Evolutionary conservation across 768 basidiomycete species (phyloP).

Genomic region (Cubamyces sp.): DNA sequence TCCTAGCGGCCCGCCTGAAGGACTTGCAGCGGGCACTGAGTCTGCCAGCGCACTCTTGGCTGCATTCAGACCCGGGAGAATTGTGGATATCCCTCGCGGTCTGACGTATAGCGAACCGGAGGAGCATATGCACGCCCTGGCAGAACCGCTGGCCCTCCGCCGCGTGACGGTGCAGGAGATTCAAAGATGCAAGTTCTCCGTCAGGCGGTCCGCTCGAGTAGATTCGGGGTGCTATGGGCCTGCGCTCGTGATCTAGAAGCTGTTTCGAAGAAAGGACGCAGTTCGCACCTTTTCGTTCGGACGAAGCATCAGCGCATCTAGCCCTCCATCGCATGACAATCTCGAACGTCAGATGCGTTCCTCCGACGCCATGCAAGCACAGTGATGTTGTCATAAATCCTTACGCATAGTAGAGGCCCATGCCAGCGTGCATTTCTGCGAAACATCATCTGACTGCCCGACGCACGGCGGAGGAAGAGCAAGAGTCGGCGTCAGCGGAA

Average conservation of each 20-base stretch:
- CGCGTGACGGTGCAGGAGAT: slow-evolving; percentile 6
- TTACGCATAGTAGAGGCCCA: too few species aligned
- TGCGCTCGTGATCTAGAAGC: not conserved
- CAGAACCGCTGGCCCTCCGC: slow-evolving; percentile 1
- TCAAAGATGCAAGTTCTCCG: not conserved
- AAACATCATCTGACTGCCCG: too few species aligned
- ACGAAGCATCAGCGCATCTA: too few species aligned
- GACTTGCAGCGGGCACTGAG: not conserved
- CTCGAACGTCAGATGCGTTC: slow-evolving; percentile 17
- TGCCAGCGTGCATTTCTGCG: too few species aligned
- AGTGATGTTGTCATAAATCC: too few species aligned
- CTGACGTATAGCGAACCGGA: slow-evolving; percentile 9
- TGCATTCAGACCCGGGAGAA: slow-evolving; percentile 4
- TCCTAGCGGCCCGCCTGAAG: not conserved
- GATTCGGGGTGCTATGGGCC: not conserved
- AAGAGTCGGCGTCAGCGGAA: not conserved
- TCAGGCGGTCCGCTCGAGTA: not conserved
- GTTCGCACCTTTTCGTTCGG: not conserved
- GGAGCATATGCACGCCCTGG: slow-evolving; percentile 13
- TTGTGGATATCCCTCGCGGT: not conserved
- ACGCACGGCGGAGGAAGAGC: not conserved
- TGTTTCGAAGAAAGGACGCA: not conserved
- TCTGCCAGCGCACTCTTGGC: not conserved
- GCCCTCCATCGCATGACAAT: not conserved
- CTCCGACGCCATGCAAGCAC: not conserved